Evolutionary conservation across 768 basidiomycete species (phyloP).

Genomic region (Pholiota microspora): DNA sequence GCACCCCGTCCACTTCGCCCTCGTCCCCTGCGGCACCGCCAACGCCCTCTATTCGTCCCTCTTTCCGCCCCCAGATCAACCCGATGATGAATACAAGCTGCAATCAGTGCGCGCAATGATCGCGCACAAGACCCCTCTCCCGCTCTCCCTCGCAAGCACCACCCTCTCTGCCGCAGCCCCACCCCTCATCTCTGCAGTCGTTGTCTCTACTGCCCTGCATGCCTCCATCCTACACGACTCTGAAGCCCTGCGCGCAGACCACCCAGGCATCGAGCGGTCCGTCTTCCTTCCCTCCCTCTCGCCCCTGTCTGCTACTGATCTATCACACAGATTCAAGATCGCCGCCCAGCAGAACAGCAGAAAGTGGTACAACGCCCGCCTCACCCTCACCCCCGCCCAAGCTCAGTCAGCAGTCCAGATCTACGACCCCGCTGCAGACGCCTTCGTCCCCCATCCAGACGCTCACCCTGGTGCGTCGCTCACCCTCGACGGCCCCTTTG

Average conservation of each 20-base stretch:
- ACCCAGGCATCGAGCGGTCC: slow-evolving; percentile 70
- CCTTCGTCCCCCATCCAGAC: slow-evolving; percentile 44
- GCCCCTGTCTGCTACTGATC: slow-evolving; percentile 9
- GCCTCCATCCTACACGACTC: slow-evolving; percentile 83
- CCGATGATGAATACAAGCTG: slow-evolving; percentile 41
- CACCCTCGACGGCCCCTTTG: slow-evolving; percentile 72
- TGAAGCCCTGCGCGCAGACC: slow-evolving; percentile 62
- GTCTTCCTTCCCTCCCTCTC: not conserved
- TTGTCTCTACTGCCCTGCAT: slow-evolving; percentile 82
- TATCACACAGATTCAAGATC: slow-evolving; percentile 63
- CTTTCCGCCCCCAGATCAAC: slow-evolving; percentile 47
- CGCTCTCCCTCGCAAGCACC: slow-evolving; percentile 55
- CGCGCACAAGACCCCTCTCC: slow-evolving; percentile 29
- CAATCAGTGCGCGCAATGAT: slow-evolving; percentile 57
- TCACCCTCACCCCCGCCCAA: slow-evolving; percentile 52
- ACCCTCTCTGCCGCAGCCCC: slow-evolving; percentile 25
- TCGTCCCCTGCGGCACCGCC: slow-evolving; percentile 83
- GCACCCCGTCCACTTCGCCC: slow-evolving; percentile 39
- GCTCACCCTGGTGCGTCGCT: slow-evolving; percentile 21
- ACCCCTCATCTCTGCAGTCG: slow-evolving; percentile 49
- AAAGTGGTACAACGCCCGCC: slow-evolving; percentile 64
- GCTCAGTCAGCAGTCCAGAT: slow-evolving; percentile 43
- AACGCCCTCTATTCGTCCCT: slow-evolving; percentile 86
- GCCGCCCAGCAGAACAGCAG: slow-evolving; percentile 77
- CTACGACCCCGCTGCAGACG: slow-evolving; percentile 52